A percentile compares a stretch with the other conserved stretches of the same genome.
phyloP scores from a whole-genome alignment of 2,329 filamentous ascomycete genomes.

The Coniochaeta hoffmannii region DNA sequence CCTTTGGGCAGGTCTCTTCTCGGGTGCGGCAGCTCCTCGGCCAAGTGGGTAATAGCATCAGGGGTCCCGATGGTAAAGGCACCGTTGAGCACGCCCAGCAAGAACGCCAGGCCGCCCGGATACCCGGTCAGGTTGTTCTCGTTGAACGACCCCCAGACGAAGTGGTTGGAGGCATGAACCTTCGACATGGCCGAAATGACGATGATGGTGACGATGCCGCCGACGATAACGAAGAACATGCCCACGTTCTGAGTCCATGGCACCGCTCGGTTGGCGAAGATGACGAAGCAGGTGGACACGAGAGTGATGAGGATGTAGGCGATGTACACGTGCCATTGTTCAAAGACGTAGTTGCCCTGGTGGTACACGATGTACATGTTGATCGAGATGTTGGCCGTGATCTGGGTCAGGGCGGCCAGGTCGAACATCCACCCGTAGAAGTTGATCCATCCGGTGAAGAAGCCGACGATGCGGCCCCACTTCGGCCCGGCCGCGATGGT shows the following conservation, averaged over 20 bases:
- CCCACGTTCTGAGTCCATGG: conserved; percentile 44
- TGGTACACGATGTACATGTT: conserved; percentile 56
- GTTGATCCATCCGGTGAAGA: conserved; percentile 42
- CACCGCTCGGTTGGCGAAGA: conserved; percentile 49
- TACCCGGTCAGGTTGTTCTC: conserved; percentile 44
- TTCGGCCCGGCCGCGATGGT: conserved; percentile 47
- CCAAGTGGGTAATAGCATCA: conserved; percentile 55
- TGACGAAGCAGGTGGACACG: conserved; percentile 41
- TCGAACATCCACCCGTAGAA: conserved; percentile 57
- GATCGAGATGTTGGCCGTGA: conserved; percentile 51
- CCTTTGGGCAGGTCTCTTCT: conserved; percentile 40
- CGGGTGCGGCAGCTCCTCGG: conserved; percentile 49
- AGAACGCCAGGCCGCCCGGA: conserved; percentile 55
- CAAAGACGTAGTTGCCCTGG: conserved; percentile 33
- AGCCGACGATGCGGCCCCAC: conserved; percentile 44
- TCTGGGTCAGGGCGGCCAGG: conserved; percentile 49
- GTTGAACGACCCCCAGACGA: conserved; percentile 44
- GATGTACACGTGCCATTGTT: conserved; percentile 53
- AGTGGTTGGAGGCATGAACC: conserved; percentile 38
- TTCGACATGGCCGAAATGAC: conserved; percentile 46
- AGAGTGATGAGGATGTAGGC: conserved; percentile 49
- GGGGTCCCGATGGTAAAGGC: conserved; percentile 60
- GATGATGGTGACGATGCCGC: conserved; percentile 45
- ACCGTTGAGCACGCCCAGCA: conserved; percentile 59
- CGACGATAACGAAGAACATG: conserved; percentile 46